Evolutionary conservation across 768 basidiomycete species (phyloP).

Genomic region (Russula earlei): DNA sequence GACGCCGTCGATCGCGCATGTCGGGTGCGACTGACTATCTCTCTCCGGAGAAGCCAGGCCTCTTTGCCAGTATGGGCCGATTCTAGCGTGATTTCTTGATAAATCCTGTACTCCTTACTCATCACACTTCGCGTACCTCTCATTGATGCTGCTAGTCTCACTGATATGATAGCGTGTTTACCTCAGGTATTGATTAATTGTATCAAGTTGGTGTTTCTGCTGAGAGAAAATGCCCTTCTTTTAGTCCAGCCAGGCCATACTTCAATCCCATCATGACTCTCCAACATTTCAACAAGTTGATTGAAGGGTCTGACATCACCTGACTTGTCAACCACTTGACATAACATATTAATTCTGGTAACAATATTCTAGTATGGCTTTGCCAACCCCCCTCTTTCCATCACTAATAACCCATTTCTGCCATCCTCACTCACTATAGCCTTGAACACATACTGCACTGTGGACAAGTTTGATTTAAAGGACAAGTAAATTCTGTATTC

Average conservation of each 20-base stretch:
- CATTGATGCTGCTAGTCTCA: background rate
- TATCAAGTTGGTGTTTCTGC: background rate
- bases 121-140: background rate
- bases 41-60: slow-evolving; percentile 1
- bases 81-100: background rate
- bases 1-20: slow-evolving; percentile 18
- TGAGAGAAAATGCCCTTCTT: background rate
- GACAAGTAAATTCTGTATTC: too few relatives aligned
- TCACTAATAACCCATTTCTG: too few relatives aligned
- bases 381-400: background rate
- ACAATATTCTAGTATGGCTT: too few relatives aligned
- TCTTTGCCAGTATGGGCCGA: slow-evolving; percentile 1
- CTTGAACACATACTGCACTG: too few relatives aligned
- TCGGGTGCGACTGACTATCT: slow-evolving; percentile 1
- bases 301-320: too few relatives aligned
- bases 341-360: too few relatives aligned
- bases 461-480: too few relatives aligned
- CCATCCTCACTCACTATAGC: too few relatives aligned
- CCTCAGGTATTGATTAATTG: background rate
- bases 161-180: background rate
- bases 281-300: too few relatives aligned
- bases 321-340: too few relatives aligned
- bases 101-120: background rate
- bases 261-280: too few relatives aligned
- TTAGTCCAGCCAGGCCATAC: background rate